Evolutionary conservation across 176 grass and related monocot species (phyloP).

Genomic region (maize (Zea mays)): DNA sequence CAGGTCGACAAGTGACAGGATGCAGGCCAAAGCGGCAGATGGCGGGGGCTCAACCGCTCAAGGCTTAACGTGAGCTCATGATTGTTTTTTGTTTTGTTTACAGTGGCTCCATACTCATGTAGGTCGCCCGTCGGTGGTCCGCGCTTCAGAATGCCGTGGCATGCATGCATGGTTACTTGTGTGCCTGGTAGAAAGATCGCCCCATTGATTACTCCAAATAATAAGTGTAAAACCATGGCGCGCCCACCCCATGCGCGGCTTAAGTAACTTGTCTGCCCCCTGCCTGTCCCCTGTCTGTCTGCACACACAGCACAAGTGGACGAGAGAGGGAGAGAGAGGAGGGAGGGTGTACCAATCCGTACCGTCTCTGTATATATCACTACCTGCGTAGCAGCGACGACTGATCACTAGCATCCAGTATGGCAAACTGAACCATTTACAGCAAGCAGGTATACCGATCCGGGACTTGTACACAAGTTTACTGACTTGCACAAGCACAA

Average conservation of each 20-base stretch:
- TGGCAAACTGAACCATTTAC: background rate
- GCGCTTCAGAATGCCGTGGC: conserved; percentile 9
- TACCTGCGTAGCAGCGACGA: background rate
- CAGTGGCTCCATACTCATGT: conserved; percentile 16
- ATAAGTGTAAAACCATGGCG: too few relatives aligned
- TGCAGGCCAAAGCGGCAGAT: conserved; percentile 31
- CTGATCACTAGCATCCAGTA: background rate
- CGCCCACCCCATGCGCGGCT: background rate
- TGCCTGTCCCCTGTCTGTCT: background rate
- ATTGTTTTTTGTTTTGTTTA: background rate
- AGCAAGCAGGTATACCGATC: background rate
- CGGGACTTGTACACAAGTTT: background rate
- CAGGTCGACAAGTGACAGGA: conserved; percentile 32
- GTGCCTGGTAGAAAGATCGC: background rate
- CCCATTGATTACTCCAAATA: too few relatives aligned
- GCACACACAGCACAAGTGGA: background rate
- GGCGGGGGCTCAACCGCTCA: conserved; percentile 2
- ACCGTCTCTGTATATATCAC: background rate
- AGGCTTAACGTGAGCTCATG: conserved; percentile 7
- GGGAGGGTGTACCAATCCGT: conserved; percentile 54
- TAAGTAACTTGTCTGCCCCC: background rate
- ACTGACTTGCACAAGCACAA: background rate
- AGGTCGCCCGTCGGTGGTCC: too few relatives aligned
- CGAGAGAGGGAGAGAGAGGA: background rate
- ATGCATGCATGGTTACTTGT: conserved; percentile 4